Evolutionary conservation across 1,284 basidiomycete genomes (phyloP).

Genomic region (Tylopilus sp.): DNA sequence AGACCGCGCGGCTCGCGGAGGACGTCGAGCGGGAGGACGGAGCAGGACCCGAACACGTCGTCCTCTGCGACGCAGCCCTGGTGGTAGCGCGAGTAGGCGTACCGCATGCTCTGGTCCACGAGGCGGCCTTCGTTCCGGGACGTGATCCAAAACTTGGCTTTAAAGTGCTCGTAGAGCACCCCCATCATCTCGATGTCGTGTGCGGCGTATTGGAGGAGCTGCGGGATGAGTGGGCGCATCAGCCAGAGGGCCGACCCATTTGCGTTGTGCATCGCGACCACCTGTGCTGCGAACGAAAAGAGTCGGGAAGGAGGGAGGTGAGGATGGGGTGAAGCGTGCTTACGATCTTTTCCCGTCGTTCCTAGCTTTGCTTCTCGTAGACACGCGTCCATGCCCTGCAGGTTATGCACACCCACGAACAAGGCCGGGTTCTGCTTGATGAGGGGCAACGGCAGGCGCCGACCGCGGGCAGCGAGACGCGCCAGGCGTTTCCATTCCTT

Average conservation of each 20-base stretch:
- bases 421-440: slow-evolving; percentile 27
- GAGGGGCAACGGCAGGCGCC: slow-evolving; percentile 25
- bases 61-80: slow-evolving; percentile 26
- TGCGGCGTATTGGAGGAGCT: slow-evolving; percentile 40
- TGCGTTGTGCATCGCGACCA: slow-evolving; percentile 38
- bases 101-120: slow-evolving; percentile 29
- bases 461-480: slow-evolving; percentile 29
- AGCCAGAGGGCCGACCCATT: slow-evolving; percentile 36
- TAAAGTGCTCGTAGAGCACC: slow-evolving; percentile 37
- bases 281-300: slow-evolving; percentile 28
- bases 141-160: slow-evolving; percentile 32
- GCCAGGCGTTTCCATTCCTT: slow-evolving; percentile 29
- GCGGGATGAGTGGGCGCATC: slow-evolving; percentile 33
- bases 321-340: not conserved
- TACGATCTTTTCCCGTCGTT: slow-evolving; percentile 30
- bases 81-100: slow-evolving; percentile 26
- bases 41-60: slow-evolving; percentile 25
- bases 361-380: slow-evolving; percentile 16
- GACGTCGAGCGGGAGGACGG: slow-evolving; percentile 28
- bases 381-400: slow-evolving; percentile 33
- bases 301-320: not conserved
- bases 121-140: slow-evolving; percentile 9
- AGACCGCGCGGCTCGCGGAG: slow-evolving; percentile 26
- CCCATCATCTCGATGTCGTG: slow-evolving; percentile 41
- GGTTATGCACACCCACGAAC: slow-evolving; percentile 31